These are phyloP conservation scores for Aspergillus sclerotioniger DNA, from an alignment of 495 filamentous ascomycete genomes.

Conservation along the genomic window DNA sequence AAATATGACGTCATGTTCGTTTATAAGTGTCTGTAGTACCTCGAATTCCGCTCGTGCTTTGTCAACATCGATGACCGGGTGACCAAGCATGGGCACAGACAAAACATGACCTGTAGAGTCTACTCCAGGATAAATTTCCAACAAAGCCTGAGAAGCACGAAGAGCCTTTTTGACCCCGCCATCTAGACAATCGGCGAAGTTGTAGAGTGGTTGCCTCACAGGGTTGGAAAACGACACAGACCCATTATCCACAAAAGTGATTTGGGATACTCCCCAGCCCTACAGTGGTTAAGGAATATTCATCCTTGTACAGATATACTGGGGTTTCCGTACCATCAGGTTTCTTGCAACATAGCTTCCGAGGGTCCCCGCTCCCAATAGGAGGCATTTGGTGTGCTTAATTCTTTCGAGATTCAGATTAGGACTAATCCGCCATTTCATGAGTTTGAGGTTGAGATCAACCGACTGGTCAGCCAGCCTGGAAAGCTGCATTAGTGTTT, in stretches of 20 bases:
- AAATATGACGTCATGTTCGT: slow-evolving; percentile 90
- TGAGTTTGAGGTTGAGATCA: slow-evolving; percentile 94
- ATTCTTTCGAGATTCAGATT: slow-evolving; percentile 82
- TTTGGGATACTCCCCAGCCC: slow-evolving; percentile 95
- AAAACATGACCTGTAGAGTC: slow-evolving; percentile 73
- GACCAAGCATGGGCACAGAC: slow-evolving; percentile 91
- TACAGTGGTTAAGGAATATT: slow-evolving; percentile 18
- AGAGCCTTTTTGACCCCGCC: slow-evolving; percentile 83
- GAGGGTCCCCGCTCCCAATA: slow-evolving; percentile 93
- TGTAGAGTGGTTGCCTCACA: slow-evolving; percentile 89
- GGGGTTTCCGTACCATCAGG: slow-evolving; percentile 55
- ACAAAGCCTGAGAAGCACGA: slow-evolving; percentile 76
- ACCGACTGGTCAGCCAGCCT: slow-evolving; percentile 92
- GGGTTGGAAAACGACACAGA: slow-evolving; percentile 96
- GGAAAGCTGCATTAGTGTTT: slow-evolving; percentile 1
- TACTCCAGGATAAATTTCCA: slow-evolving; percentile 88
- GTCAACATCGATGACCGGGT: slow-evolving; percentile 71
- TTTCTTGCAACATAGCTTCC: slow-evolving; percentile 91
- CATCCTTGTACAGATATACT: too few relatives aligned
- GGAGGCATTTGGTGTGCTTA: slow-evolving; percentile 85
- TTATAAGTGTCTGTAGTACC: slow-evolving; percentile 67
- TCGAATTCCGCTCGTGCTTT: slow-evolving; percentile 71
- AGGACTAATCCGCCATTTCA: slow-evolving; percentile 97
- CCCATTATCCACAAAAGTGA: slow-evolving; percentile 96
- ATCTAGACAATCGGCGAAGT: slow-evolving; percentile 81